phyloP scores from a whole-genome alignment of 257 asterid genomes.

The Buddleja alternifolia region DNA sequence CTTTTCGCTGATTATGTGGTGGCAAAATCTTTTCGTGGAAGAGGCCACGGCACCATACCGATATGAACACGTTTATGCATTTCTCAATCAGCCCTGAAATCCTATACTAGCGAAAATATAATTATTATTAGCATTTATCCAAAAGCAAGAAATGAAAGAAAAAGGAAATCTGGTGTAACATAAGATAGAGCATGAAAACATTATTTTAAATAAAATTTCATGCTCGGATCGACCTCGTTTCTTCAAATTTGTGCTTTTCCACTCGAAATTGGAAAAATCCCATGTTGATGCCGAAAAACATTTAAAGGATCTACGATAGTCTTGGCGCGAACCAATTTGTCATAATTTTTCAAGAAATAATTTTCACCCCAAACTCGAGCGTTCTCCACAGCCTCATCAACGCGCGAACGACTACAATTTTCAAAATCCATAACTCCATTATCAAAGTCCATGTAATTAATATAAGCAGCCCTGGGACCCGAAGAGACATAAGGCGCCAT shows the following conservation, averaged over 20 bases:
- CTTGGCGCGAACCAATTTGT: conserved; percentile 46
- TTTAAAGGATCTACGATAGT: conserved; percentile 46
- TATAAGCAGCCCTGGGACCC: background rate
- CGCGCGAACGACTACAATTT: too few relatives aligned
- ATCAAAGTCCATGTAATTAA: conserved; percentile 4
- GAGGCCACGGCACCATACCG: background rate
- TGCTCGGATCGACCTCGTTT: too few relatives aligned
- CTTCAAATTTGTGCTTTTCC: conserved; percentile 6
- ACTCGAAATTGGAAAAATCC: conserved; percentile 44
- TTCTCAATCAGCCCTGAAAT: too few relatives aligned
- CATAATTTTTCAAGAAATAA: conserved; percentile 52
- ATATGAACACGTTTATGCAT: too few relatives aligned
- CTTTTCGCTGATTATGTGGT: background rate
- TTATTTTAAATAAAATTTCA: too few relatives aligned
- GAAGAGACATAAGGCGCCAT: background rate
- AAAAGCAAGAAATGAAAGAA: too few relatives aligned
- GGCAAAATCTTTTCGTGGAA: background rate
- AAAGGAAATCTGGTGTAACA: too few relatives aligned
- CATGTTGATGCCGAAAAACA: conserved; percentile 51
- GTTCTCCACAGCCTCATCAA: too few relatives aligned
- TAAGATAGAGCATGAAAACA: too few relatives aligned
- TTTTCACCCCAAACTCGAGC: conserved; percentile 53
- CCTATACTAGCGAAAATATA: too few relatives aligned
- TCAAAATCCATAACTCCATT: background rate
- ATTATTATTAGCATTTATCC: too few relatives aligned